Evolutionary conservation across 768 basidiomycete species (phyloP), one percentile per base, ranked within the genome.

Genomic region (Rhizopogon vulgaris): DNA sequence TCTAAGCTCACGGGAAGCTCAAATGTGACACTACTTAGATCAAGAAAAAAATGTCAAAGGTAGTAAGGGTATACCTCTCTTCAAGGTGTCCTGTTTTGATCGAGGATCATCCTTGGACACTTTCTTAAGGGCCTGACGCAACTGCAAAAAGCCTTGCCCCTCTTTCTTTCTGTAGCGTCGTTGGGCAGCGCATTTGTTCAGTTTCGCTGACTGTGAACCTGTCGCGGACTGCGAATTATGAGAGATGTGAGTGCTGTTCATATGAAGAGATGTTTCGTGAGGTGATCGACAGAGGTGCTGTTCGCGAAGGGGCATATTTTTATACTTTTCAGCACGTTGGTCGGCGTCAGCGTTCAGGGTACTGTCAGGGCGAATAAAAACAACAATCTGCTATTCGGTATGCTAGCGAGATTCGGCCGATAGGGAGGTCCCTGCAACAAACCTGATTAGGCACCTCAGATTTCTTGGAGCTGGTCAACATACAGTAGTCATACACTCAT

Each of bases 131-230:
- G 18, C 45, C 14, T 46, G 30, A 6, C 45, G 45, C 14, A 46
- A 14, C 9, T 34, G 45, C 14, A 34, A 34, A 22, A 46, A 46
- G 0, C 30, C 45, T 5, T 46, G 14, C 14, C 32, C 45, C 15
- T 46, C 45, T 14, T 46, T 46, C 45, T 46, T 46, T 14, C 45
- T 46, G 45, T 46, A 46, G 22, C 45, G 45, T 1, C 30, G 30
- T 10, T 46, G 45, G 32, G 45, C 45, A 34, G 45, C 45, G 10
- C 18, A 22, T 46, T 22, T 46, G 32, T 34, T 34, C 4, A 22
- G 30, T n/a, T 22, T 46, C 9, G 12, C 28, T 3, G 43, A 17
- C 12, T 18, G 43, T 17, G 17, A 17, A 7, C 11, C 18, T 17
- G 12, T 30, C 7, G 14, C 30, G 9, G 45, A 22, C 14, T 22